Base-by-base conservation (phyloP, 2,329 filamentous ascomycete genomes). In the Eurotiales sp. region DNA sequence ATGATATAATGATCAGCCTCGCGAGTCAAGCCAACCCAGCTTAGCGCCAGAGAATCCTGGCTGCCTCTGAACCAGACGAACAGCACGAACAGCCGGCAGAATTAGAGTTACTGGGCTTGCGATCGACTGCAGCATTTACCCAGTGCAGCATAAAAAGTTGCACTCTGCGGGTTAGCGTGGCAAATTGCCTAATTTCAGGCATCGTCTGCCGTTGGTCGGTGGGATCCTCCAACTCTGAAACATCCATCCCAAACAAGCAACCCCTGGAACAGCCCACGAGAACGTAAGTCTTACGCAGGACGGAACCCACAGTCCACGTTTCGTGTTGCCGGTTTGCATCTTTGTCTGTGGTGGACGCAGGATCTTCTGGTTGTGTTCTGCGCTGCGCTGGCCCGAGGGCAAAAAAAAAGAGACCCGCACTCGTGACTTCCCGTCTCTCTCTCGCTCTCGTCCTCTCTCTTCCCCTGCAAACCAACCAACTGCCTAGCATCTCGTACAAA, bases 381-480 rank as follows among this genome's bases (percentile, higher is more conserved):
- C n/a, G n/a, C n/a, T n/a, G n/a, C n/a, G n/a, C n/a, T n/a, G 3
- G 29, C 29, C 25, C 25, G 25, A 27, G 25, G n/a, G 25, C 25
- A 29, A 29, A 32, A 14, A 32, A 34, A 14, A 14, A 19, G 4
- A 7, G 46, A 43, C 46, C 46, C 46, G 46, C 37, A 49, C 47
- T 43, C 47, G 47, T 50, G 47, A 50, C 47, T 43, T 40, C 27
- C 37, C 41, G 37, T 47, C 34, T 27, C 25, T n/a, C n/a, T 49
- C 25, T 30, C 36, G 36, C 21, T 49, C 21, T 32, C 23, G 27
- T 40, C 29, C 39, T 49, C 19, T 42, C 15, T 15, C 21, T 40
- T 39, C 17, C 30, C 30, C 15, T 46, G 11, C 30, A n/a, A 8
- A 22, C 17, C 12, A 4, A 25, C 21, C 23, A 23, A 39, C 21